Conservation (phyloP, 176 grass and related monocot genomes). For the Tuctoria greenei region DNA sequence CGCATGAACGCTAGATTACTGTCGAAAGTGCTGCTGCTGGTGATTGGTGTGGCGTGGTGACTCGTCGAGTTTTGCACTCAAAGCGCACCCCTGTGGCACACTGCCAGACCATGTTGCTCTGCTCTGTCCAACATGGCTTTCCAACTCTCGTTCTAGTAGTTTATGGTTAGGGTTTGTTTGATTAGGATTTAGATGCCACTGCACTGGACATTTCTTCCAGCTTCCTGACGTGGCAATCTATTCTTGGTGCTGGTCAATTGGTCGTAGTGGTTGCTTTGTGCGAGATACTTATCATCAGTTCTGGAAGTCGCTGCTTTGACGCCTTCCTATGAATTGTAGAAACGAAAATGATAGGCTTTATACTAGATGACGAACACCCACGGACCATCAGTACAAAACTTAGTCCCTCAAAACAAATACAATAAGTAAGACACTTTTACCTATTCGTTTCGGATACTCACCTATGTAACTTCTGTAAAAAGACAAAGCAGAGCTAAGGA, state of each 20-base stretch:
- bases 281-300: constrained; percentile 1
- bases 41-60: constrained; percentile 22
- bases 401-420: too few relatives aligned
- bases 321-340: background rate
- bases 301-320: background rate
- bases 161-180: constrained; percentile 41
- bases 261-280: constrained; percentile 16
- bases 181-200: constrained; percentile 35
- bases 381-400: background rate
- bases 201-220: constrained; percentile 17
- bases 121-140: constrained; percentile 46
- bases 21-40: constrained; percentile 18
- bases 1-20: constrained; percentile 15
- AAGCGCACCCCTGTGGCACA: constrained; percentile 18
- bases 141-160: constrained; percentile 41
- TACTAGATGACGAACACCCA: background rate
- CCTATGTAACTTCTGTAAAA: background rate
- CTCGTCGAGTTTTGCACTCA: constrained; percentile 30
- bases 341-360: background rate
- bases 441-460: background rate
- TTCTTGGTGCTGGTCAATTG: background rate
- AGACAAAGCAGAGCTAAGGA: background rate
- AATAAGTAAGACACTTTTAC: background rate
- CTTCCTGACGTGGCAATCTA: background rate
- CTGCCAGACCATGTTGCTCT: constrained; percentile 27